Evolutionary conservation across 164 flowering plant genomes (phyloP).

Genomic region (Tetrastigma voinierianum): DNA sequence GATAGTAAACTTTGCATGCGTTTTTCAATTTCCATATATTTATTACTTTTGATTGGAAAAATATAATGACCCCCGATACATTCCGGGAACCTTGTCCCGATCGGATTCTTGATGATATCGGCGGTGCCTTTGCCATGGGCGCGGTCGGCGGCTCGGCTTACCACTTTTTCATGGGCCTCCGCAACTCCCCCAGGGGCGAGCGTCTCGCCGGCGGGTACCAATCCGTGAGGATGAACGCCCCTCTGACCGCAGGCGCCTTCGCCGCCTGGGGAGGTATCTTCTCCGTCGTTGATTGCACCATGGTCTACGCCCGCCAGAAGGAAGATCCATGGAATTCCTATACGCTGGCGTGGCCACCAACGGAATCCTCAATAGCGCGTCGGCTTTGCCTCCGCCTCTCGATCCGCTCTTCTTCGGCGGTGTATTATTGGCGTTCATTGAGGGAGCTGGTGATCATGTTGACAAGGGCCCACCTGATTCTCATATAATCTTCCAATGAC

Average conservation of each 20-base stretch:
- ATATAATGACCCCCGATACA: slow-evolving; percentile 81
- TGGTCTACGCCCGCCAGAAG: slow-evolving; percentile 85
- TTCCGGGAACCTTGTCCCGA: slow-evolving; percentile 91
- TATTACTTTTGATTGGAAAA: too few species aligned
- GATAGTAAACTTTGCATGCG: too few species aligned
- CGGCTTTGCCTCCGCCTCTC: slow-evolving; percentile 63
- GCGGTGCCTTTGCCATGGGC: slow-evolving; percentile 93
- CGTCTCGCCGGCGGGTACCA: slow-evolving; percentile 65
- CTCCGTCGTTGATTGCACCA: slow-evolving; percentile 76
- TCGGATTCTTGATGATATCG: slow-evolving; percentile 81
- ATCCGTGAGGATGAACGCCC: slow-evolving; percentile 85
- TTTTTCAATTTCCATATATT: too few species aligned
- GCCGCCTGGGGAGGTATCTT: slow-evolving; percentile 93
- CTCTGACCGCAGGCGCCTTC: slow-evolving; percentile 78
- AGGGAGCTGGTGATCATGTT: slow-evolving; percentile 85
- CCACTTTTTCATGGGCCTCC: slow-evolving; percentile 72
- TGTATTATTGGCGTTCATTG: slow-evolving; percentile 68
- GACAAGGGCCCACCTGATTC: slow-evolving; percentile 55
- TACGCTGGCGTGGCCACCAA: slow-evolving; percentile 97
- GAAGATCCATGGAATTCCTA: slow-evolving; percentile 96
- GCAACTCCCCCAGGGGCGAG: slow-evolving; percentile 76
- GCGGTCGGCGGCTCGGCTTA: too few species aligned
- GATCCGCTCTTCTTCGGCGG: slow-evolving; percentile 85
- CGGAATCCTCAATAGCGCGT: slow-evolving; percentile 84
- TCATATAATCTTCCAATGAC: slow-evolving; percentile 40